Evolutionary conservation across 2,329 filamentous ascomycete species (phyloP).

Genomic region (Trichoderma oligosporum): DNA sequence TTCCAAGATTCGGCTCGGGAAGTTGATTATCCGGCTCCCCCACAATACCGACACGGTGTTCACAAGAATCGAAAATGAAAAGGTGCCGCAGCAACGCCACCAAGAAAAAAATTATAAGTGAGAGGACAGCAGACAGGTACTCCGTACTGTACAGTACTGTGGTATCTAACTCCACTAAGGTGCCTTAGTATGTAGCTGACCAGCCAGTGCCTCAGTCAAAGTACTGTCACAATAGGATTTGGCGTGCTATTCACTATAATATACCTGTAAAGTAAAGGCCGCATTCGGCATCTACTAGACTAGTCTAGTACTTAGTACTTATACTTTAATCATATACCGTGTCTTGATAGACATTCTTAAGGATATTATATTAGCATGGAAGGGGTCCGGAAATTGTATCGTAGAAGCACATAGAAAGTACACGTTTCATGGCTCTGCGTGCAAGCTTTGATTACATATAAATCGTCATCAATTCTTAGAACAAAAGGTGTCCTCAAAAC

Average conservation of each 20-base stretch:
- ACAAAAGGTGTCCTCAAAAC: background rate
- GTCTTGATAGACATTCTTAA: too few species aligned
- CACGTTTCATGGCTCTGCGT: slow-evolving; percentile 11
- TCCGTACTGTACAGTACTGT: too few species aligned
- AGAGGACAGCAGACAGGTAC: background rate
- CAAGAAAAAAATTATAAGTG: background rate
- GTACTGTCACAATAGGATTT: background rate
- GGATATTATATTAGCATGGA: background rate
- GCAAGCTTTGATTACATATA: background rate
- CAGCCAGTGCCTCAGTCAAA: too few species aligned
- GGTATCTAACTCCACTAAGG: too few species aligned
- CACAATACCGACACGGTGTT: slow-evolving; percentile 35
- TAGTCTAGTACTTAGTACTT: too few species aligned
- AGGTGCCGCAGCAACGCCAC: background rate
- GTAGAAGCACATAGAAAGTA: background rate
- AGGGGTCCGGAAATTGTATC: slow-evolving; percentile 7
- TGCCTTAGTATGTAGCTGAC: too few species aligned
- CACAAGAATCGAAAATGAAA: slow-evolving; percentile 26
- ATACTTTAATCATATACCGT: too few species aligned
- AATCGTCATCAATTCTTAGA: background rate
- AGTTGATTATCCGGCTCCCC: slow-evolving; percentile 34
- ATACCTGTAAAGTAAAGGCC: too few species aligned
- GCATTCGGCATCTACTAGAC: too few species aligned
- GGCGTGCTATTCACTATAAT: background rate
- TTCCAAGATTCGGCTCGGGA: slow-evolving; percentile 25